Percentiles rank a stretch among this genome's conserved stretches.
These are phyloP conservation scores for Eucalyptus virginea DNA, from an alignment of 345 rosid species.

Conservation along the genomic window DNA sequence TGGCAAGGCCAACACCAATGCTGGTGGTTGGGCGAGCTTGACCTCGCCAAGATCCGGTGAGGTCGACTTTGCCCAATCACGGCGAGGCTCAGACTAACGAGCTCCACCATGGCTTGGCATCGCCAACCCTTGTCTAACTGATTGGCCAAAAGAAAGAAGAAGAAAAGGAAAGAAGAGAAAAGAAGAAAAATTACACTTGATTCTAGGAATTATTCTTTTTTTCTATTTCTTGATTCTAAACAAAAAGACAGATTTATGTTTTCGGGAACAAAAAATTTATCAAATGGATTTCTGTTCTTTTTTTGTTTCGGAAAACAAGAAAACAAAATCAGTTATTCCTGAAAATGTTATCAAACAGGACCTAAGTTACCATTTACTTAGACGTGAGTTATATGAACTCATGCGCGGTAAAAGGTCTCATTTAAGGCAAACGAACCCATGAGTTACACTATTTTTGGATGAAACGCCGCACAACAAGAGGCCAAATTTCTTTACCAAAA, in stretches of 20 bases:
- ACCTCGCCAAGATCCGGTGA: too few relatives aligned
- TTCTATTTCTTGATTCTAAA: too few relatives aligned
- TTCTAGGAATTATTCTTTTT: too few relatives aligned
- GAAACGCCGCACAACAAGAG: background rate
- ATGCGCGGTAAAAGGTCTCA: background rate
- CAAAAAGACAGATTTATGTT: too few relatives aligned
- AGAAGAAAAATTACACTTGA: too few relatives aligned
- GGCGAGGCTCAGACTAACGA: fast-evolving
- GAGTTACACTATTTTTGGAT: background rate
- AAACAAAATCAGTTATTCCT: fast-evolving
- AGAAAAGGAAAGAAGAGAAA: too few relatives aligned
- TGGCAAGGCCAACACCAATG: too few relatives aligned
- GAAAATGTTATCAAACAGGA: fast-evolving
- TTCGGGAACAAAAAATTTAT: fast-evolving
- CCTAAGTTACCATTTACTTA: background rate
- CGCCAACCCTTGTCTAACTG: fast-evolving
- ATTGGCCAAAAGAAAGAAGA: too few relatives aligned
- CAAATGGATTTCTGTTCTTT: fast-evolving
- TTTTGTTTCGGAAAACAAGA: fast-evolving
- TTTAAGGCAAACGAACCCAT: background rate
- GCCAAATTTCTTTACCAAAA: too few relatives aligned
- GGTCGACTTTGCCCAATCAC: fast-evolving
- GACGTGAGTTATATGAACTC: background rate
- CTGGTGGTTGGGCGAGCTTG: fast-evolving
- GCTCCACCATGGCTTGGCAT: fast-evolving